Conservation (phyloP, 2,329 filamentous ascomycete genomes). For the Thelonectria rubi region DNA sequence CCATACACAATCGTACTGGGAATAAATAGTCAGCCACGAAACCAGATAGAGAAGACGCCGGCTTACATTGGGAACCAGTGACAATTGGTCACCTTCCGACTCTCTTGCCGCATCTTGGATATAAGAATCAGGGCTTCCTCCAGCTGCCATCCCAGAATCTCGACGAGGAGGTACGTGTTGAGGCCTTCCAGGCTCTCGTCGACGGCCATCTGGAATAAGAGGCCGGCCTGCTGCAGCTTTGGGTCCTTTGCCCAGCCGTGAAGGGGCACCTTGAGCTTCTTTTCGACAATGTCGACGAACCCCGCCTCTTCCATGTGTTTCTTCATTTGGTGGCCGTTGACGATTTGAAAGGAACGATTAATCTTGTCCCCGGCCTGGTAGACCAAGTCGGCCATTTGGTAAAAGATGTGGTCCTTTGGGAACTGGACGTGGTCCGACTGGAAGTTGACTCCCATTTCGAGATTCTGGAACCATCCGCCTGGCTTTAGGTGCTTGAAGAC, state of each 20-base stretch:
- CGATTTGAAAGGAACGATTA: not conserved
- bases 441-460: slow-evolving; percentile 6
- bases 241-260: slow-evolving; percentile 8
- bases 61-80: slow-evolving; percentile 11
- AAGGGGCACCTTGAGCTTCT: slow-evolving; percentile 1
- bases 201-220: not conserved
- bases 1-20: slow-evolving; percentile 11
- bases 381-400: not conserved
- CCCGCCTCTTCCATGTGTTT: slow-evolving; percentile 4
- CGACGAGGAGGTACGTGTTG: not conserved
- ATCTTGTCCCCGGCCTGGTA: slow-evolving; percentile 6
- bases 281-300: slow-evolving; percentile 12
- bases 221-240: not conserved
- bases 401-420: slow-evolving; percentile 6
- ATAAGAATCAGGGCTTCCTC: slow-evolving; percentile 5
- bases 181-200: slow-evolving; percentile 13
- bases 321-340: slow-evolving; percentile 1
- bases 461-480: slow-evolving; percentile 5
- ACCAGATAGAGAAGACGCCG: too few species aligned
- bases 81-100: slow-evolving; percentile 4
- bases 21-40: not conserved
- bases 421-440: slow-evolving; percentile 10
- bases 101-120: slow-evolving; percentile 10
- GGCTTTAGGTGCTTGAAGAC: slow-evolving; percentile 3
- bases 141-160: slow-evolving; percentile 2